These are phyloP conservation scores for Tripterygium wilfordii DNA, from an alignment of 177 flowering plant genomes.

Conservation along the genomic window DNA sequence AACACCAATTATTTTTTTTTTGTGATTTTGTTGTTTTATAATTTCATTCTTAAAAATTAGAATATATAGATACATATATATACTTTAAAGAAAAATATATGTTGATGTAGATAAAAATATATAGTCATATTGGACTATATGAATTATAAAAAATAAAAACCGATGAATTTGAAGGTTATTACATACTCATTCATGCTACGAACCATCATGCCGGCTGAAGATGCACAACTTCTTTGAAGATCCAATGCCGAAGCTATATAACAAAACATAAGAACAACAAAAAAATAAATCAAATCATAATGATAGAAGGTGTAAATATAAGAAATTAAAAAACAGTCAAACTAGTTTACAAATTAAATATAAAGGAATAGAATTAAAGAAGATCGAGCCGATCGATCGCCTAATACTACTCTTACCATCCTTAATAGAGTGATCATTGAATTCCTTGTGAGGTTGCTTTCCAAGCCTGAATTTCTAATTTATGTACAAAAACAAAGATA, in stretches of 20 bases:
- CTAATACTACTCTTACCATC: conserved; percentile 83
- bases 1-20: too few species aligned
- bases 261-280: neutral
- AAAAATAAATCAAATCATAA: neutral
- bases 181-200: conserved; percentile 72
- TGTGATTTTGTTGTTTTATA: too few species aligned
- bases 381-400: too few species aligned
- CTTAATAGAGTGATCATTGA: conserved; percentile 81
- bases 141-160: too few species aligned
- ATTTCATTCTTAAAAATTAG: too few species aligned
- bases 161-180: too few species aligned
- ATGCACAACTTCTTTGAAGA: conserved; percentile 66
- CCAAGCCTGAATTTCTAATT: conserved; percentile 96
- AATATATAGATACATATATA: neutral
- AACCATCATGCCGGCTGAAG: conserved; percentile 68
- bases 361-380: neutral
- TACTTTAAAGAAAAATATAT: neutral
- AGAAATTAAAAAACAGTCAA: neutral
- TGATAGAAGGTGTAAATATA: neutral
- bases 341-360: neutral
- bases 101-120: neutral
- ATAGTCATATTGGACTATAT: too few species aligned
- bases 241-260: conserved; percentile 61
- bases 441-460: conserved; percentile 98
- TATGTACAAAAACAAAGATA: conserved; percentile 5